Evolutionary conservation across 345 rosid genomes (phyloP), one percentile per base, ranked within the genome.

Genomic region (Rhizophora mangle): DNA sequence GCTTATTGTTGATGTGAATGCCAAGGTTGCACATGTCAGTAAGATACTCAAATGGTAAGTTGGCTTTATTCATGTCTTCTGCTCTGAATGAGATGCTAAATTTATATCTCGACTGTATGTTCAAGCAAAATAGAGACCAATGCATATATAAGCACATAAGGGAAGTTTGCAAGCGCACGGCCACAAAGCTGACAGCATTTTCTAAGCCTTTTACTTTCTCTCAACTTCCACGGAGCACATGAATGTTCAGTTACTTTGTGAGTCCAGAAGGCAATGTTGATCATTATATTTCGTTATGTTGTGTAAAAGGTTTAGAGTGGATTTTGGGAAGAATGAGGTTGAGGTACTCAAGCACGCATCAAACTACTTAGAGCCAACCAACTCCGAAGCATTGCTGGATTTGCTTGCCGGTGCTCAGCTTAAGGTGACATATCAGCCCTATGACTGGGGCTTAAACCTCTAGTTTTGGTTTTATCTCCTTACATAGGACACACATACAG

Each of bases 281-380:
- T 39, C 27, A 26, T 9, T 55, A 55, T n/a, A 55, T 39, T 29
- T 37, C 0, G 27, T 24, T 26, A 18, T 43, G 46, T 62, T 24
- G 24, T 19, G 54, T 43, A 20, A 78, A 93, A 93, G 97, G 98
- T 91, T 79, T 77, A 78, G 85, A 0, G 77, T 74, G 26, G 96
- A 93, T 81, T 91, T 91, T 60, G 97, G 98, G 34, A 86, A 85
- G 73, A 81, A 76, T 24, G 91, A 91, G 84, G 77, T 73, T 34
- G 96, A 91, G 74, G 81, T 84, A 63, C 78, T 93, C 71, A 90
- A 89, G 77, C 94, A 89, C 77, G 96, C 85, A 57, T 80, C 88
- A 34, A 90, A 87, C 65, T 90, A 79, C 82, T 77, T 93, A 75
- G 96, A 86, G 73, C 85, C 92, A 6, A 74, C 85, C 20, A 70